Conservation (phyloP, 2,329 filamentous ascomycete genomes). For the Metarhizium brunneum region DNA sequence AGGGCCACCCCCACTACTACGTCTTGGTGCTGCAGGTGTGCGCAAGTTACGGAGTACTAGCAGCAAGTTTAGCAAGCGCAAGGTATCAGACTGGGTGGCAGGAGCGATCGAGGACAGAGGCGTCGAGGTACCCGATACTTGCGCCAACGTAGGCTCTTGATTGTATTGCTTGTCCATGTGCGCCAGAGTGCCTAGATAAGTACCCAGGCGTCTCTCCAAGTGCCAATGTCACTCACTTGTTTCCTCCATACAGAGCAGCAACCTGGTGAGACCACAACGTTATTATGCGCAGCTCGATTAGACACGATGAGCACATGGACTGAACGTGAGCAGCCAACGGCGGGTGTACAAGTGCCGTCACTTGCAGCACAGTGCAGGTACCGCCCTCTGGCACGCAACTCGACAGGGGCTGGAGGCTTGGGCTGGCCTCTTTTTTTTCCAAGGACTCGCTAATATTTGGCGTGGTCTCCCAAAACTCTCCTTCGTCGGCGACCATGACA, state of each 20-base stretch:
- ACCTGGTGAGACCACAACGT: too few relatives aligned
- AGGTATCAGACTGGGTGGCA: not conserved
- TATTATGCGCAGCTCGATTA: too few relatives aligned
- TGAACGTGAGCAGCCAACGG: not conserved
- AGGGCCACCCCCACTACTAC: not conserved
- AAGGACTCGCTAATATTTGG: not conserved
- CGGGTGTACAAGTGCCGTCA: not conserved
- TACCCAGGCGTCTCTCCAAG: too few relatives aligned
- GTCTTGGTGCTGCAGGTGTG: slow-evolving; percentile 2
- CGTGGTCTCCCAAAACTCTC: not conserved
- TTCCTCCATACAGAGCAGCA: too few relatives aligned
- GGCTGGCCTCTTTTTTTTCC: not conserved
- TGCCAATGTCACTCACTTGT: too few relatives aligned
- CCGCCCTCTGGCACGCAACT: not conserved
- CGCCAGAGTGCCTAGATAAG: too few relatives aligned
- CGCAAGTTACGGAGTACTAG: too few relatives aligned
- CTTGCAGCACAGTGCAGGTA: slow-evolving; percentile 1
- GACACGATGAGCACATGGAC: not conserved
- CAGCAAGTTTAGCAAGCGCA: not conserved
- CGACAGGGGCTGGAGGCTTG: not conserved
- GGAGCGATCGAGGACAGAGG: not conserved
- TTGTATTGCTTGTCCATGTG: too few relatives aligned
- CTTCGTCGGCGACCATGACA: not conserved
- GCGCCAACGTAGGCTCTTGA: too few relatives aligned
- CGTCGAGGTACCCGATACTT: not conserved